Percentiles rank a stretch among this genome's conserved stretches.
Evolutionary conservation across 192 early-diverging fungal genomes (phyloP).

Genomic region (Coemansia sp.): DNA sequence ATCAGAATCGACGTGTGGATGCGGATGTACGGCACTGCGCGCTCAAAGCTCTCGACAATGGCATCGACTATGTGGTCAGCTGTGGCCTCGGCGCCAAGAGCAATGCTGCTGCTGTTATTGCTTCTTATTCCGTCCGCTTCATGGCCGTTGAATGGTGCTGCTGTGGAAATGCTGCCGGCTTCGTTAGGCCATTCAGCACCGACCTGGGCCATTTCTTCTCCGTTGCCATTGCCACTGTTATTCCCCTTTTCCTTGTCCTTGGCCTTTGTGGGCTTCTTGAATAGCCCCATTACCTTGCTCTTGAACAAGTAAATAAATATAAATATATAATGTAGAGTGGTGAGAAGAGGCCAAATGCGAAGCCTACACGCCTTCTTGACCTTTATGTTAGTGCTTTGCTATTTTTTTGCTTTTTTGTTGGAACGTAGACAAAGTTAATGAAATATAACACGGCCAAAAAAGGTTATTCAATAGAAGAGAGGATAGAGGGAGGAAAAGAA

Average conservation of each 20-base stretch:
- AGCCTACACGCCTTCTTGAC: too few relatives aligned
- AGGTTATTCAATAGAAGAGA: too few relatives aligned
- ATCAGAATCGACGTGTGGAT: slow-evolving; percentile 48
- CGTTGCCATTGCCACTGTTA: too few relatives aligned
- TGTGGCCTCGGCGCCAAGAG: slow-evolving; percentile 13
- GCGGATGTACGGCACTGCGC: slow-evolving; percentile 37
- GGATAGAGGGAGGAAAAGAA: too few relatives aligned
- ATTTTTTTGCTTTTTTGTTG: too few relatives aligned
- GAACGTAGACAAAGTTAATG: too few relatives aligned
- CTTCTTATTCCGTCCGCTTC: neutral
- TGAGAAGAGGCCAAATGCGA: too few relatives aligned
- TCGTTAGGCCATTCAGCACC: neutral
- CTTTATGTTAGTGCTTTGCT: too few relatives aligned
- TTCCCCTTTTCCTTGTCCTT: slow-evolving; percentile 11
- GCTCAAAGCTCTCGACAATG: slow-evolving; percentile 23
- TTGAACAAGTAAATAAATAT: slow-evolving; percentile 6
- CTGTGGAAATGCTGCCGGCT: neutral
- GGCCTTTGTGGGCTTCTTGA: slow-evolving; percentile 32
- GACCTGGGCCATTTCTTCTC: neutral
- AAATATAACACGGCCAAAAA: too few relatives aligned
- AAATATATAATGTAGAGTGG: neutral
- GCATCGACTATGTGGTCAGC: slow-evolving; percentile 32
- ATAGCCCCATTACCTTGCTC: slow-evolving; percentile 31
- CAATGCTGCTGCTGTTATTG: neutral
- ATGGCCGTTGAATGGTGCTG: neutral